Evolutionary conservation across 345 rosid species (phyloP), one percentile per base, ranked within the genome.

Genomic region (Corchorus capsularis): DNA sequence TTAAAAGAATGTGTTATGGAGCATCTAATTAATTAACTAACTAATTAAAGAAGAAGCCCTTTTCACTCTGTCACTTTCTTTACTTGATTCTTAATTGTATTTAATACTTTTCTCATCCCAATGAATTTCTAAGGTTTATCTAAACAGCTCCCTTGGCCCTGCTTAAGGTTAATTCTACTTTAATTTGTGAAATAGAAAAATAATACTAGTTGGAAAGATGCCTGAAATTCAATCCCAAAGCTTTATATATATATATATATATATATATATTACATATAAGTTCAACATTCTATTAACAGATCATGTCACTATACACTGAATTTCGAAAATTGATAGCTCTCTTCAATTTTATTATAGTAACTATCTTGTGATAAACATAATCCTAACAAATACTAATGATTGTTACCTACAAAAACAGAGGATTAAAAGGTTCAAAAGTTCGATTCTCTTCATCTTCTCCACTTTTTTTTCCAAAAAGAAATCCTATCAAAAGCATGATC

Each of bases 91-190:
- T 27, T 62, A 0, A 34, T 32, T 39, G 1, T 39, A 39, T 6
- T 39, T 1, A 0, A 27, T 27, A 27, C 27, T 60, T 60, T 14
- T 57, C 34, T 8, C 19, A 59, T 62, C 16, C 12, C 20, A 43
- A 19, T 14, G 22, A 57, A 75, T 63, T 78, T 71, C 73, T 61
- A 1, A 65, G 15, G 66, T 71, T 76, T 74, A 73, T 78, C 81
- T 75, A 39, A 77, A 75, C 55, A 52, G 41, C 45, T 59, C 35
- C 68, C 27, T 1, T 27, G 27, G 27, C 27, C 27, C 27, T 27
- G 27, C 27, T 27, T 27, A 27, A 27, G 27, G 27, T 27, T 27
- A 27, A 27, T 27, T 27, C 27, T 27, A 27, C 27, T 27, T 27
- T 27, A 27, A 27, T 27, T 27, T 27, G 27, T 27, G 27, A 27